Conservation (phyloP, 768 basidiomycete genomes). For the Tremella yokohamensis region DNA sequence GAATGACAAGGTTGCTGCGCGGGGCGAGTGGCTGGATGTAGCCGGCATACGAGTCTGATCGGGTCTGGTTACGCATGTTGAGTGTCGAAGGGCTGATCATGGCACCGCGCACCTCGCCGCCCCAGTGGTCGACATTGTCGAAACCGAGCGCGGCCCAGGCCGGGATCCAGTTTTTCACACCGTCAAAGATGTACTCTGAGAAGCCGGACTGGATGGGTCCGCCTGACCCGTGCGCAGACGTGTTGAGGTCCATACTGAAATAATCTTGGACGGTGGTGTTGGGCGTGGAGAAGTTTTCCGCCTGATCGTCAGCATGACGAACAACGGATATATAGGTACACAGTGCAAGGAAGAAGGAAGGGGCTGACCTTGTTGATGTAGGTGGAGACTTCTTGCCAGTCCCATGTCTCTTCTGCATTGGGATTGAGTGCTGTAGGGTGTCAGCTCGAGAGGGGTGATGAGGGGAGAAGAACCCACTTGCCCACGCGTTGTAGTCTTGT, state of each 20-base stretch:
- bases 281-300: slow-evolving; percentile 62
- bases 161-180: slow-evolving; percentile 60
- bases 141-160: not conserved
- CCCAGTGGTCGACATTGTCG: not conserved
- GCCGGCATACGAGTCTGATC: slow-evolving; percentile 63
- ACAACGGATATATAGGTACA: too few relatives aligned
- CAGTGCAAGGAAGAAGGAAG: too few relatives aligned
- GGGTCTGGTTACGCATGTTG: slow-evolving; percentile 63
- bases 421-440: slow-evolving; percentile 49
- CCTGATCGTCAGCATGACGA: slow-evolving; percentile 50
- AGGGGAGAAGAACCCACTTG: slow-evolving; percentile 21
- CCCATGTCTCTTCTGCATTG: slow-evolving; percentile 36
- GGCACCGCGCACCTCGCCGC: slow-evolving; percentile 26
- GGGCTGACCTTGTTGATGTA: slow-evolving; percentile 48
- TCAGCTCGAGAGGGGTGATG: not conserved
- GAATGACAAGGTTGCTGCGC: slow-evolving; percentile 63
- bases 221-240: slow-evolving; percentile 56
- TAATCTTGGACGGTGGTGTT: slow-evolving; percentile 50
- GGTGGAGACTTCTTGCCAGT: slow-evolving; percentile 40
- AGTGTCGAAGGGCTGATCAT: slow-evolving; percentile 61
- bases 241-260: slow-evolving; percentile 56
- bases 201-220: slow-evolving; percentile 59
- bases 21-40: slow-evolving; percentile 67
- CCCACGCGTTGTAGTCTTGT: slow-evolving; percentile 40
- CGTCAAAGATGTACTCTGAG: slow-evolving; percentile 54